phyloP scores from a whole-genome alignment of 2,329 filamentous ascomycete species.

The Arthrinium puccinioides region DNA sequence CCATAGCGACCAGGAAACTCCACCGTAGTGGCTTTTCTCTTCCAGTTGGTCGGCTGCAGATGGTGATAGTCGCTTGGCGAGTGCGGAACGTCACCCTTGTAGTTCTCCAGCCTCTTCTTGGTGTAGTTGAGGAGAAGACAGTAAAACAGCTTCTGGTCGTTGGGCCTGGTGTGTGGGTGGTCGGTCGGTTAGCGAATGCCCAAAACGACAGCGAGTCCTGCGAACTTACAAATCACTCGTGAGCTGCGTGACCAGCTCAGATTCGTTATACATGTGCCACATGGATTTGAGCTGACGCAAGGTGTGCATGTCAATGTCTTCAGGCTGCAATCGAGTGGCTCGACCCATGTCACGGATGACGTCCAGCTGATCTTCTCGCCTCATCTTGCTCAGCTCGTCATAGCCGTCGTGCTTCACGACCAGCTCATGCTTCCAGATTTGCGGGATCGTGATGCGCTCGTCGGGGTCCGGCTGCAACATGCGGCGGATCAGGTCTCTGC shows the following conservation, averaged over 20 bases:
- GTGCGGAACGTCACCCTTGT: slow-evolving; percentile 70
- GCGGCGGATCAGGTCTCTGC: slow-evolving; percentile 67
- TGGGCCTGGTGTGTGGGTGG: slow-evolving; percentile 46
- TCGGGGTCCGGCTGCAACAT: slow-evolving; percentile 77
- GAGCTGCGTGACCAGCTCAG: slow-evolving; percentile 64
- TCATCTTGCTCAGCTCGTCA: slow-evolving; percentile 44
- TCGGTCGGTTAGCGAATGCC: slow-evolving; percentile 14
- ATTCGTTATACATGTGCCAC: slow-evolving; percentile 80
- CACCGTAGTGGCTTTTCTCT: slow-evolving; percentile 54
- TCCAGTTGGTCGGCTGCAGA: slow-evolving; percentile 50
- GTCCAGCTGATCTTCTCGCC: slow-evolving; percentile 39
- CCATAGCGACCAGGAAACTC: slow-evolving; percentile 45
- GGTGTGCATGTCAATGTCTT: slow-evolving; percentile 74
- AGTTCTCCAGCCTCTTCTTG: slow-evolving; percentile 81
- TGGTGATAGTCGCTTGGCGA: slow-evolving; percentile 91
- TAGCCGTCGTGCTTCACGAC: slow-evolving; percentile 75
- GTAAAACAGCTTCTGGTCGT: slow-evolving; percentile 93
- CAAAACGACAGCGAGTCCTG: background rate
- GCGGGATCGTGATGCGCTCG: slow-evolving; percentile 68
- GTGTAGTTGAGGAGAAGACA: slow-evolving; percentile 75
- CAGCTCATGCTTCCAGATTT: slow-evolving; percentile 85
- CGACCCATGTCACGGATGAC: slow-evolving; percentile 55
- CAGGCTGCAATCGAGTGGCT: slow-evolving; percentile 48
- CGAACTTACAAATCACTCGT: slow-evolving; percentile 51
- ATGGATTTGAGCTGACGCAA: slow-evolving; percentile 80